Evolutionary conservation across 2,329 filamentous ascomycete genomes (phyloP), one percentile per base, ranked within the genome.

Genomic region (Aspergillus carbonarius): DNA sequence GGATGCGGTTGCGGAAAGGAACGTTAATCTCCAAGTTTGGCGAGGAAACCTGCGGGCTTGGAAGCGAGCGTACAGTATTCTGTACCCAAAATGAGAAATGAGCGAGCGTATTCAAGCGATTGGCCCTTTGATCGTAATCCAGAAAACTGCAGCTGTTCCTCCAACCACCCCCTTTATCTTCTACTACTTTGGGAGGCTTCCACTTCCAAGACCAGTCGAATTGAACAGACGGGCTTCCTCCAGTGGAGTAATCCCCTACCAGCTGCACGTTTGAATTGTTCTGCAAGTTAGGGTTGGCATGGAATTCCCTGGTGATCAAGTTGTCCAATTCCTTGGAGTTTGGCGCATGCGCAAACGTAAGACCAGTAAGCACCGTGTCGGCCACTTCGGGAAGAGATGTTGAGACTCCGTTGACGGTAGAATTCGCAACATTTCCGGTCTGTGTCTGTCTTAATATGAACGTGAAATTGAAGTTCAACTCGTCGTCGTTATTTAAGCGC

Each of bases 161-260:
- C 93, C 95, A 99, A 46, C 95, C 95, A 58, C 92, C 92, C 30
- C 90, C 91, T 68, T 86, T 86, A 72, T 97, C 93, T 71, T 97
- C 93, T 15, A 80, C 78, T 13, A 79, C 70, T 80, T 92, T 96
- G 37, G 95, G 95, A 8, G 95, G 91, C 72, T 90, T 92, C 92
- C 93, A 99, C 80, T 89, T 95, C 95, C 95, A 99, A 7, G 89
- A 88, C 92, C 93, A 99, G 64, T 93, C 89, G 72, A 97, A 97
- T 34, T 92, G 88, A 30, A 96, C 88, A 1, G 91, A 93, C 6
- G 89, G 81, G 68, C 82, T 91, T n/a, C 93, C 93, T 32, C 84
- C 87, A 0, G 95, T 99, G 2, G 85, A 84, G 72, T 90, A 97
- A 73, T 96, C 92, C 3, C 95, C 95, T n/a, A 99, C 88, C 46